These are phyloP conservation scores for Lentithecium fluviatile DNA, from an alignment of 495 filamentous ascomycete genomes.

Conservation along the genomic window DNA sequence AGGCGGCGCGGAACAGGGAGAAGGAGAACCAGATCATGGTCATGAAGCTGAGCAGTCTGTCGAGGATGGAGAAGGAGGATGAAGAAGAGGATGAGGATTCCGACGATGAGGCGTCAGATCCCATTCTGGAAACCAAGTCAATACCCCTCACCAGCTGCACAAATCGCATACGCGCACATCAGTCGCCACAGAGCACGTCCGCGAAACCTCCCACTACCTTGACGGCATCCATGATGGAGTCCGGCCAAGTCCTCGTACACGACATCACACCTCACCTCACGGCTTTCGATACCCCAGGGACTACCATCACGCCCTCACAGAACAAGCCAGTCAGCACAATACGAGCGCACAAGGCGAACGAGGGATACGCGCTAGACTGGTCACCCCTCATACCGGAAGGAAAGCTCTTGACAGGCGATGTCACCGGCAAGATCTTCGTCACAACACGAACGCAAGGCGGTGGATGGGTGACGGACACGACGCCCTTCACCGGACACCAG, in stretches of 20 bases:
- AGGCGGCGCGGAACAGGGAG: slow-evolving; percentile 70
- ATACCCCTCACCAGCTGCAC: slow-evolving; percentile 83
- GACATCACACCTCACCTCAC: slow-evolving; percentile 83
- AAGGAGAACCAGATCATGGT: slow-evolving; percentile 91
- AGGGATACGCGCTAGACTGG: slow-evolving; percentile 96
- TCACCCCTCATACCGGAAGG: slow-evolving; percentile 72
- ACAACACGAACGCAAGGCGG: slow-evolving; percentile 84
- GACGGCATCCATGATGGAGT: slow-evolving; percentile 89
- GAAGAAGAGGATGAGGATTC: slow-evolving; percentile 72
- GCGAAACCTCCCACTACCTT: slow-evolving; percentile 72
- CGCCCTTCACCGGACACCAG: slow-evolving; percentile 77
- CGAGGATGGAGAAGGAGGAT: slow-evolving; percentile 76
- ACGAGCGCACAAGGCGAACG: slow-evolving; percentile 76
- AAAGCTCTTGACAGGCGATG: slow-evolving; percentile 89
- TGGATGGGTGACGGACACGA: slow-evolving; percentile 77
- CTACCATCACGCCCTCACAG: slow-evolving; percentile 70
- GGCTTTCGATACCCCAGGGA: slow-evolving; percentile 86
- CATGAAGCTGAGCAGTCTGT: slow-evolving; percentile 89
- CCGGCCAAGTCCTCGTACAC: slow-evolving; percentile 84
- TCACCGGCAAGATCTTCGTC: slow-evolving; percentile 80
- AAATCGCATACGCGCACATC: slow-evolving; percentile 86
- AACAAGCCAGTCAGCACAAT: slow-evolving; percentile 84
- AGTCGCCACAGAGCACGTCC: slow-evolving; percentile 66
- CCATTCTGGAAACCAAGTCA: slow-evolving; percentile 87
- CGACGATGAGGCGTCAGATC: slow-evolving; percentile 75